Percentiles rank a stretch among this genome's conserved stretches.
These are phyloP conservation scores for Cardamine chenopodiifolia DNA, from an alignment of 345 rosid species.

Conservation along the genomic window DNA sequence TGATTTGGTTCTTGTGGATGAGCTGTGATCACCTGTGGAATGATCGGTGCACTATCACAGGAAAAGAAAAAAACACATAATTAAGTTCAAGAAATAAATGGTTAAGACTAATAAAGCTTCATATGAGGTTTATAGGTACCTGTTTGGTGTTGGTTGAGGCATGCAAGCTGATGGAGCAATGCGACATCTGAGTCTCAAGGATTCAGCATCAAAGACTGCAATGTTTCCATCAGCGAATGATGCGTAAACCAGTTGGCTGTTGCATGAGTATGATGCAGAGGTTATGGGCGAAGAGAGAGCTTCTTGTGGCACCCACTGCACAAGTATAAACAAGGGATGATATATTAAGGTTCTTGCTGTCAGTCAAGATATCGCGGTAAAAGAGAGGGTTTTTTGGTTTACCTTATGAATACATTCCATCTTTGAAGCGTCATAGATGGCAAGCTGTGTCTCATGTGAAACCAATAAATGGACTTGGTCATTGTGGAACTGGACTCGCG, in stretches of 20 bases:
- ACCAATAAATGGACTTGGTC: slow-evolving; percentile 69
- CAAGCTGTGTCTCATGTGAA: slow-evolving; percentile 76
- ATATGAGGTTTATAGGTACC: slow-evolving; percentile 48
- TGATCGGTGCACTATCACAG: slow-evolving; percentile 60
- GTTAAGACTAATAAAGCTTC: neutral
- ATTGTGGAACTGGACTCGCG: slow-evolving; percentile 70
- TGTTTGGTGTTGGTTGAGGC: slow-evolving; percentile 54
- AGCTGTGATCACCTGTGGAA: slow-evolving; percentile 75
- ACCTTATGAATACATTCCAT: slow-evolving; percentile 73
- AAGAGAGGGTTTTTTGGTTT: neutral
- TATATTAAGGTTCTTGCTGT: neutral
- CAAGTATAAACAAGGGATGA: slow-evolving; percentile 13
- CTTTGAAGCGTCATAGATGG: slow-evolving; percentile 71
- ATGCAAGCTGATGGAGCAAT: slow-evolving; percentile 73
- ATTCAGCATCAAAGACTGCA: slow-evolving; percentile 85
- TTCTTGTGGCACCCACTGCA: slow-evolving; percentile 94
- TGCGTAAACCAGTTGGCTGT: slow-evolving; percentile 79
- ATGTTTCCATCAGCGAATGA: slow-evolving; percentile 73
- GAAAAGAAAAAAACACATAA: neutral
- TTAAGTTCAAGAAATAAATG: neutral
- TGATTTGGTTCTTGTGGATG: slow-evolving; percentile 80
- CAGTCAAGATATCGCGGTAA: neutral
- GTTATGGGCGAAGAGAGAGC: slow-evolving; percentile 69
- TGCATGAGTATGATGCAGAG: slow-evolving; percentile 78
- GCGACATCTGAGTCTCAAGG: slow-evolving; percentile 74